A percentile compares a stretch with the other conserved stretches of the same genome.
Evolutionary conservation across 2,329 filamentous ascomycete species (phyloP).

Genomic region (Tolypocladium pustulatum): DNA sequence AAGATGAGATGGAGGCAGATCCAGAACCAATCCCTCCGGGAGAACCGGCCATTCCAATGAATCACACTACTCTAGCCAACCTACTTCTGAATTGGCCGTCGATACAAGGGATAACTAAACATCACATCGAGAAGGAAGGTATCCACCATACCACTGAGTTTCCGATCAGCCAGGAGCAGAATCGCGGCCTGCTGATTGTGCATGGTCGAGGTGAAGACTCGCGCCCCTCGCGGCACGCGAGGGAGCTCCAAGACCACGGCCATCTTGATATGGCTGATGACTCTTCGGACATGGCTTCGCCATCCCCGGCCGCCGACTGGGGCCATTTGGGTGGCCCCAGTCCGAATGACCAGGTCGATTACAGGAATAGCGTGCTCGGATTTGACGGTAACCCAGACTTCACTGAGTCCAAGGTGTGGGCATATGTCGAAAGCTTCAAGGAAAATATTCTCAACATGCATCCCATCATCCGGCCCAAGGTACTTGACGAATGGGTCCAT

Average conservation of each 20-base stretch:
- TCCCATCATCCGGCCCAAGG: constrained; percentile 45
- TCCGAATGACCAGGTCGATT: constrained; percentile 29
- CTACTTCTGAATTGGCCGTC: constrained; percentile 65
- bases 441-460: constrained; percentile 56
- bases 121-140: constrained; percentile 34
- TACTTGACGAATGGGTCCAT: constrained; percentile 41
- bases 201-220: constrained; percentile 72
- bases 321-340: constrained; percentile 45
- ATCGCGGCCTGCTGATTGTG: constrained; percentile 61
- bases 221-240: constrained; percentile 42
- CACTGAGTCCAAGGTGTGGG: constrained; percentile 35
- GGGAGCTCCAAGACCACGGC: constrained; percentile 27
- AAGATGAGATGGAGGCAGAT: constrained; percentile 39
- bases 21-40: constrained; percentile 44
- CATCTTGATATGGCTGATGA: constrained; percentile 34
- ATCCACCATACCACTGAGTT: constrained; percentile 56
- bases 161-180: constrained; percentile 65
- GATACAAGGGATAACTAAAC: constrained; percentile 52
- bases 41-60: constrained; percentile 63
- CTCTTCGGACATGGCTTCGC: constrained; percentile 40
- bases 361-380: constrained; percentile 24
- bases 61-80: constrained; percentile 86
- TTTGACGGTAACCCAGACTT: constrained; percentile 45
- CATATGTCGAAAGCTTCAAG: constrained; percentile 47
- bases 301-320: constrained; percentile 46